Conservation (phyloP, 179 eudicot genomes). For the Beta corolliflora region DNA sequence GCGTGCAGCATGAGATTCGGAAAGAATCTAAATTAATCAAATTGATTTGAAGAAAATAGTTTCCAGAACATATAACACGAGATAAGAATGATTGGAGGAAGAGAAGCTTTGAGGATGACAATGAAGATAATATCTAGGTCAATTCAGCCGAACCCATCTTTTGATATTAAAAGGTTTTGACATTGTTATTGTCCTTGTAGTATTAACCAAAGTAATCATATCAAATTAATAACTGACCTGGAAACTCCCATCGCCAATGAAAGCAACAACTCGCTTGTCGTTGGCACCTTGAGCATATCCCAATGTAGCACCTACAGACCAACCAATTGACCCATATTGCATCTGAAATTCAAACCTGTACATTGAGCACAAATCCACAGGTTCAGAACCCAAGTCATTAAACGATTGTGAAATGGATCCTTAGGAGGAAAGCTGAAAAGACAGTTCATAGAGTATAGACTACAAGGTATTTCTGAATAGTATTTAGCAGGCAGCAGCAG, state of each 20-base stretch:
- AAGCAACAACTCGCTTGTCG: conserved; percentile 71
- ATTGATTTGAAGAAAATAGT: too few relatives aligned
- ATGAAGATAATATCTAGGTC: too few relatives aligned
- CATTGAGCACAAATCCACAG: neutral
- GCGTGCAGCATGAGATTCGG: neutral
- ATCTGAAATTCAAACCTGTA: conserved; percentile 79
- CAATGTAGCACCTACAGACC: conserved; percentile 86
- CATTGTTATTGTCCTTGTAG: too few relatives aligned
- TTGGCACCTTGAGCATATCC: conserved; percentile 88
- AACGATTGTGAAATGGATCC: neutral
- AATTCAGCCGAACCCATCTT: too few relatives aligned
- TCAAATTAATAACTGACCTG: conserved; percentile 47
- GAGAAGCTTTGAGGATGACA: too few relatives aligned
- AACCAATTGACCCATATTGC: conserved; percentile 91
- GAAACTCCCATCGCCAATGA: conserved; percentile 86
- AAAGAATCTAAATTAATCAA: neutral
- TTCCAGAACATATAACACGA: too few relatives aligned
- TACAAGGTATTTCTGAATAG: neutral
- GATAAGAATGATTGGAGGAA: too few relatives aligned
- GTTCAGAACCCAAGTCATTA: neutral
- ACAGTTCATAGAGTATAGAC: neutral
- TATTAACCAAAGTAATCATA: too few relatives aligned
- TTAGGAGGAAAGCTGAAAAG: neutral
- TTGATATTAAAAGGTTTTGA: too few relatives aligned
- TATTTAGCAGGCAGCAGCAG: neutral